Evolutionary conservation across 2,329 filamentous ascomycete genomes (phyloP).

Genomic region (Epichloe brachyelytri): DNA sequence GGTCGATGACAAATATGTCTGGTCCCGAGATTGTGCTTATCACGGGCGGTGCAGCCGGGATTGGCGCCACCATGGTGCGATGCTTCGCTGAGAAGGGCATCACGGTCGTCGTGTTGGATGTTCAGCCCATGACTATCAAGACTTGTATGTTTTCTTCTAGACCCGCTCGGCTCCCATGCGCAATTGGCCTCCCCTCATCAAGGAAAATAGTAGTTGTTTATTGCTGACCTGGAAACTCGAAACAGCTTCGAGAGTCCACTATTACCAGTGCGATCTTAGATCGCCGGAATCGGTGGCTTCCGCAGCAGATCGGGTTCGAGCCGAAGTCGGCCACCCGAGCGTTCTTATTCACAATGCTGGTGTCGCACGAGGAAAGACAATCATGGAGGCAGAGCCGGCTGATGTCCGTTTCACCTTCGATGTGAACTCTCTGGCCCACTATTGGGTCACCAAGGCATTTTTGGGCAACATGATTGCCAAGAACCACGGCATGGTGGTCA

Average conservation of each 20-base stretch:
- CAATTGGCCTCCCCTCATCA: too few relatives aligned
- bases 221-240: not conserved
- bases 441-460: constrained; percentile 53
- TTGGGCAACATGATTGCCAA: constrained; percentile 48
- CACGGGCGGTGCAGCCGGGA: constrained; percentile 63
- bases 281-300: constrained; percentile 38
- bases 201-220: not conserved
- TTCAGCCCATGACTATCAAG: constrained; percentile 46
- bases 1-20: constrained; percentile 39
- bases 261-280: constrained; percentile 59
- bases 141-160: constrained; percentile 23
- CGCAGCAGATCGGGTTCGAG: constrained; percentile 39
- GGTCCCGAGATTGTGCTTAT: constrained; percentile 55
- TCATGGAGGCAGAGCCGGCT: constrained; percentile 43
- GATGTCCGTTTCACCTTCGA: constrained; percentile 56
- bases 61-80: constrained; percentile 53
- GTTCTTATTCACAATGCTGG: constrained; percentile 64
- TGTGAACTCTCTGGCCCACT: constrained; percentile 57
- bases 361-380: constrained; percentile 44
- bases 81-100: constrained; percentile 51
- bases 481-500: constrained; percentile 64
- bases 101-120: constrained; percentile 60
- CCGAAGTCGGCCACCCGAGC: constrained; percentile 48
- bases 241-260: constrained; percentile 41
- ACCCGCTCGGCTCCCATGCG: too few relatives aligned